phyloP scores from a whole-genome alignment of 2,329 filamentous ascomycete genomes.

The Apiospora kogelbergensis region DNA sequence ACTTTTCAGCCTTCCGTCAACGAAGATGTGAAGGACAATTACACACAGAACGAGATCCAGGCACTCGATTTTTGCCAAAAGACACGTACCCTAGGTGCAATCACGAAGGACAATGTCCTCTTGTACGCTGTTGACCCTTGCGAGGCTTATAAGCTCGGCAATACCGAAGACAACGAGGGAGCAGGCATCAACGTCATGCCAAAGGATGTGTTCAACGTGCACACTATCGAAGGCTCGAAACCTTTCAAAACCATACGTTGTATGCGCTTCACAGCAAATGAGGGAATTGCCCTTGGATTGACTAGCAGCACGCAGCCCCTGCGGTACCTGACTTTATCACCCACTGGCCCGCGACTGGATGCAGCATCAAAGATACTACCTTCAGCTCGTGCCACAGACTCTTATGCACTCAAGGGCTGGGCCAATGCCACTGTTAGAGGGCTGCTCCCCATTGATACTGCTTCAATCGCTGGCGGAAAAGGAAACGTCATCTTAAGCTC shows the following conservation, averaged over 20 bases:
- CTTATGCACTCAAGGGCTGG: constrained; percentile 26
- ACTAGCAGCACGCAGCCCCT: constrained; percentile 43
- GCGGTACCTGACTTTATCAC: constrained; percentile 45
- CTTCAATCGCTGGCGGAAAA: constrained; percentile 31
- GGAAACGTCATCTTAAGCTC: constrained; percentile 47
- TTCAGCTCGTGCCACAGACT: constrained; percentile 14
- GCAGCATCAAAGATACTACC: constrained; percentile 32
- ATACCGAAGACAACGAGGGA: constrained; percentile 15
- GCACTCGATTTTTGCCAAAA: constrained; percentile 33
- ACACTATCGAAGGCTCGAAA: constrained; percentile 15
- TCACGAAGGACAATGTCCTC: constrained; percentile 33
- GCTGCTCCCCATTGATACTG: constrained; percentile 43
- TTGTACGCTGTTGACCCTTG: constrained; percentile 29
- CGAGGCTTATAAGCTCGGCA: constrained; percentile 8
- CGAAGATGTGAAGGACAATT: not conserved
- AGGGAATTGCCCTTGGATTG: constrained; percentile 46
- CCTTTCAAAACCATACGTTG: constrained; percentile 30
- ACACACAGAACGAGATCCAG: constrained; percentile 32
- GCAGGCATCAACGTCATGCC: constrained; percentile 17
- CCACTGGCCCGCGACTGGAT: constrained; percentile 41
- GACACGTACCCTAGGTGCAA: constrained; percentile 30
- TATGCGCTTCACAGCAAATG: constrained; percentile 46
- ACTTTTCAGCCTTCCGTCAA: constrained; percentile 18
- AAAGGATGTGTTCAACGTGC: constrained; percentile 22
- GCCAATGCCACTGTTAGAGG: constrained; percentile 40